A percentile compares a stretch with the other conserved stretches of the same genome.
These are phyloP conservation scores for Colletotrichum cereale DNA, from an alignment of 2,329 filamentous ascomycete species.

Conservation along the genomic window DNA sequence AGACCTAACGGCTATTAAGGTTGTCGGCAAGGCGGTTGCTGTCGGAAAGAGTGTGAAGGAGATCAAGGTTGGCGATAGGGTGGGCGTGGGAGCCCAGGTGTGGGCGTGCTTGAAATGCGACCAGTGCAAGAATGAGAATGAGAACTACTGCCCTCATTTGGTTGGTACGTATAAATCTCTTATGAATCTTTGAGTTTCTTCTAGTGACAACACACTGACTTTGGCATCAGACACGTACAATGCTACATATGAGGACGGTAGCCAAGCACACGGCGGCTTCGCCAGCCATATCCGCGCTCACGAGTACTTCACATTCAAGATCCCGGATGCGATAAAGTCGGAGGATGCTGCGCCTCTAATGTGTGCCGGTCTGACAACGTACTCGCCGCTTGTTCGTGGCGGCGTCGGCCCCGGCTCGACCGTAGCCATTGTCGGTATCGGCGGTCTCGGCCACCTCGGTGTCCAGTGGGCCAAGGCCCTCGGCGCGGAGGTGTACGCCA, in stretches of 20 bases:
- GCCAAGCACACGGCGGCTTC: conserved; percentile 74
- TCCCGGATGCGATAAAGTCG: conserved; percentile 64
- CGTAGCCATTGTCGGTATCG: conserved; percentile 79
- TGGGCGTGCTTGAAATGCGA: conserved; percentile 66
- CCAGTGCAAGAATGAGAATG: conserved; percentile 61
- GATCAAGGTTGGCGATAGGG: conserved; percentile 72
- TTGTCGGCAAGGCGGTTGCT: conserved; percentile 66
- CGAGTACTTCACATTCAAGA: conserved; percentile 71
- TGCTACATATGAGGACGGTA: conserved; percentile 68
- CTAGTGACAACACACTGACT: not conserved
- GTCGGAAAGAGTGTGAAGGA: conserved; percentile 59
- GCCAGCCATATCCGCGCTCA: conserved; percentile 63
- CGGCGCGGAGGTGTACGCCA: conserved; percentile 74
- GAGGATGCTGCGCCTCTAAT: conserved; percentile 75
- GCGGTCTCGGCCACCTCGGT: conserved; percentile 80
- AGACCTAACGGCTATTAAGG: conserved; percentile 42
- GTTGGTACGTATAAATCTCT: conserved; percentile 49
- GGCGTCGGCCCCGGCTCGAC: conserved; percentile 77
- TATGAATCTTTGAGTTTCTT: not conserved
- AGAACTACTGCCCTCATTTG: conserved; percentile 62
- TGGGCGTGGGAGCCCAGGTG: conserved; percentile 73
- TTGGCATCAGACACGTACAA: conserved; percentile 65
- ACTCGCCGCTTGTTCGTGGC: conserved; percentile 75
- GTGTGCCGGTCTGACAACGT: conserved; percentile 83
- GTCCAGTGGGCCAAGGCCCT: conserved; percentile 79